Evolutionary conservation across 2,329 filamentous ascomycete genomes (phyloP), one percentile per base, ranked within the genome.

Genomic region (Sporothrix brunneoviolacea): DNA sequence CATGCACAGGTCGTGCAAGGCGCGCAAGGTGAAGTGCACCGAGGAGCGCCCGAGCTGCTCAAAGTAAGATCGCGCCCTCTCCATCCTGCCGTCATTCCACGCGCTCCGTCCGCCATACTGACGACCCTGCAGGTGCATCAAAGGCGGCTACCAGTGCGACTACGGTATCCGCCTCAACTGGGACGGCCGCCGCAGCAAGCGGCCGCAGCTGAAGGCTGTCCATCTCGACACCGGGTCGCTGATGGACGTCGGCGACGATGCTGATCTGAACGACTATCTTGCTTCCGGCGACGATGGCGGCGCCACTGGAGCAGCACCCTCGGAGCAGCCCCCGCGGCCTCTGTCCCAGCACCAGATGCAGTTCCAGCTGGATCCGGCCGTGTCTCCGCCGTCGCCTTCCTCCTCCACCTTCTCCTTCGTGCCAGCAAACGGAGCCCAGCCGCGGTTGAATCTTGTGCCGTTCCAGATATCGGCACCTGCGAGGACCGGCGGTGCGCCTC

Each of bases 1-100:
- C n/a, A n/a, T n/a, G n/a, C n/a, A n/a, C n/a, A 88, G 85, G 84
- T 85, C 84, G 12, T 91, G 87, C 70, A 91, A 91, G 70, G 77
- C 78, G 56, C 78, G 85, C 54, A 91, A 70, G 54, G 65, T 70
- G 56, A 91, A 91, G 72, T 91, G 87, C 67, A 86, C 84, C 55
- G 88, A 91, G 65, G 83, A 86, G 62, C 84, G 84, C 57, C 87
- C 88, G 13, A 69, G 67, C 55, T 91, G 88, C 66, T 61, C 76
- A 43, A 90, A 89, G 72, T 75, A 69, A 58, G 62, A 54, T 18
- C n/a, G n/a, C n/a, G n/a, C 10, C 39, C 16, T 32, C n/a, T 21
- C 8, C 10, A 9, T 27, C 36, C 13, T n/a, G 24, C 8, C 27
- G n/a, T 15, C 24, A 3, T 18, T 48, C n/a, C 9, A 19, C 2